Percentiles rank a stretch among this genome's conserved stretches.
These are phyloP conservation scores for Solanum microdontum DNA, from an alignment of 257 asterid species.

Conservation along the genomic window DNA sequence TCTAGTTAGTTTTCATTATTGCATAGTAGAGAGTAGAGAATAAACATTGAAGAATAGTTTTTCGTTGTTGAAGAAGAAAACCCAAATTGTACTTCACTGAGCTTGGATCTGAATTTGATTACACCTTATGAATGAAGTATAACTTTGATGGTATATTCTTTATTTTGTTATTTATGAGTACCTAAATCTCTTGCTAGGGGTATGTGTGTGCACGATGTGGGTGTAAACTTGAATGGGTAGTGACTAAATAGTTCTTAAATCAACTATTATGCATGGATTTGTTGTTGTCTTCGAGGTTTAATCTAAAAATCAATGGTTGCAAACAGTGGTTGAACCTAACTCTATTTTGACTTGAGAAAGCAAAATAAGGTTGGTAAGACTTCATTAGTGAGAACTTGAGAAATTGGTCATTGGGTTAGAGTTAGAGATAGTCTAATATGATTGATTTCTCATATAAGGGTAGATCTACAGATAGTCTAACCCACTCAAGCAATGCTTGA, in stretches of 20 bases:
- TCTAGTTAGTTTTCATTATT: background rate
- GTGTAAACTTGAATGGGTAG: background rate
- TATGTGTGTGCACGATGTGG: background rate
- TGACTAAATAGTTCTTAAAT: background rate
- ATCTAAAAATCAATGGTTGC: background rate
- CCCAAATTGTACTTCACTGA: background rate
- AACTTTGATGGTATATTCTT: background rate
- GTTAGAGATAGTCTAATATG: background rate
- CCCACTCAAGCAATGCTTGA: background rate
- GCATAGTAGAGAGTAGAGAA: background rate
- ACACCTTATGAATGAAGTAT: background rate
- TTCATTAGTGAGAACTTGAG: background rate
- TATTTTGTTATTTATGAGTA: background rate
- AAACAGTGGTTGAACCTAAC: background rate
- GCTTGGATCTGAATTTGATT: background rate
- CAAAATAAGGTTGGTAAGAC: background rate
- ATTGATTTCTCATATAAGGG: background rate
- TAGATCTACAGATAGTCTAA: background rate
- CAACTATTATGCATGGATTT: background rate
- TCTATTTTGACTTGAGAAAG: background rate
- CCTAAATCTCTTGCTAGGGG: background rate
- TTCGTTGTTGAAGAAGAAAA: background rate
- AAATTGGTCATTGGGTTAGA: background rate
- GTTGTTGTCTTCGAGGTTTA: background rate
- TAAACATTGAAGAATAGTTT: background rate